phyloP scores from a whole-genome alignment of 2,329 filamentous ascomycete species.

The Sphaerulina vaccinii region DNA sequence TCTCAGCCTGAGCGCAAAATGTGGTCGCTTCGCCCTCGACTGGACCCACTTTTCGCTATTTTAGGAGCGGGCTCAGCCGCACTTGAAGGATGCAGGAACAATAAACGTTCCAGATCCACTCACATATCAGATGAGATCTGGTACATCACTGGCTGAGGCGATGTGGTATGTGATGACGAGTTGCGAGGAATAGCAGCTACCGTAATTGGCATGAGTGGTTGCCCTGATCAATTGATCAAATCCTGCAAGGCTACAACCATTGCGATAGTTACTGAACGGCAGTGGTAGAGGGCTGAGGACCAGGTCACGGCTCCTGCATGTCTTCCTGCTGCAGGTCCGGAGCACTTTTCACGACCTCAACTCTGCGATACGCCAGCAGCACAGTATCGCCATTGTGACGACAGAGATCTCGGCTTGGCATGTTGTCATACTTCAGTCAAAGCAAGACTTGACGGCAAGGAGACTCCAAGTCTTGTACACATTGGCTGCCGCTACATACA shows the following conservation, averaged over 20 bases:
- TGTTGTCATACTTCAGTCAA: not conserved
- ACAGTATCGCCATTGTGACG: too few relatives aligned
- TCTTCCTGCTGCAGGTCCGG: too few relatives aligned
- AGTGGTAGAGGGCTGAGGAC: not conserved
- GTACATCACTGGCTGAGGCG: not conserved
- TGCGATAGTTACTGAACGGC: not conserved
- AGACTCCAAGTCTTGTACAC: too few relatives aligned
- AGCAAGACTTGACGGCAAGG: too few relatives aligned
- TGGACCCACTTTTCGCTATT: conserved; percentile 1
- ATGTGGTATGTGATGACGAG: not conserved
- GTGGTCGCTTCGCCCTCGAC: conserved; percentile 7
- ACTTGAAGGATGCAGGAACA: conserved; percentile 11
- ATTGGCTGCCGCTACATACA: too few relatives aligned
- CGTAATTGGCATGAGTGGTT: not conserved
- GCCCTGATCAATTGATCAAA: not conserved
- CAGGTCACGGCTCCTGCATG: not conserved
- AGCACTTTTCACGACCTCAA: too few relatives aligned
- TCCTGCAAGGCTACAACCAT: not conserved
- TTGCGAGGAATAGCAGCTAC: not conserved
- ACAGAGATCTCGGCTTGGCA: not conserved
- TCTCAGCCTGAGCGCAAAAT: not conserved
- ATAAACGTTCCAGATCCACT: not conserved
- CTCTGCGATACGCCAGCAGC: too few relatives aligned
- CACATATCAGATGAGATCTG: not conserved
- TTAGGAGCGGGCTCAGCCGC: not conserved